A percentile compares a stretch with the other conserved stretches of the same genome.
phyloP scores from a whole-genome alignment of 129 eudicot species.

The Centrapalus pauciflorus region DNA sequence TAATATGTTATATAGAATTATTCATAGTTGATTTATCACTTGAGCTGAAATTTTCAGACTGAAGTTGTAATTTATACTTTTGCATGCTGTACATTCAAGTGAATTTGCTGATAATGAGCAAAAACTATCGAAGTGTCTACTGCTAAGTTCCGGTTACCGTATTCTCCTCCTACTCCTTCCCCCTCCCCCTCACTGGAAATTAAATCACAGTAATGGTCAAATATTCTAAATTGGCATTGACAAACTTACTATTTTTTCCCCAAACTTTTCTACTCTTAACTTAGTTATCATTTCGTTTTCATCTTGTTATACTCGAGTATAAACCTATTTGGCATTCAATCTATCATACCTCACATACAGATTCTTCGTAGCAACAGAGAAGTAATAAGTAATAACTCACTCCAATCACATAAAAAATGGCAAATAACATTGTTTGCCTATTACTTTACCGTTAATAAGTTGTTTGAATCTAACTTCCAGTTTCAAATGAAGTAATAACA shows the following conservation, averaged over 20 bases:
- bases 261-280: background rate
- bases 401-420: background rate
- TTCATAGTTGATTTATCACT: background rate
- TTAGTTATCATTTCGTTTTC: background rate
- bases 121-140: background rate
- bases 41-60: background rate
- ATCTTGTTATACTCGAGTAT: conserved; percentile 4
- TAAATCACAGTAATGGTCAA: background rate
- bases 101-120: background rate
- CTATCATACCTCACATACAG: background rate
- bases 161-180: background rate
- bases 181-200: background rate
- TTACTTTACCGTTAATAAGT: background rate
- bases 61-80: background rate
- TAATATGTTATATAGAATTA: background rate
- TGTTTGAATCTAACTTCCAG: background rate
- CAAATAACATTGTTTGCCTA: background rate
- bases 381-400: background rate
- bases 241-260: background rate
- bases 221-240: background rate
- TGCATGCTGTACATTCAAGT: background rate
- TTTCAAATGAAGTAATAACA: background rate
- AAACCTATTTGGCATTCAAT: background rate
- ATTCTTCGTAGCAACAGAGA: background rate
- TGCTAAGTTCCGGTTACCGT: background rate